Conservation (phyloP, 495 filamentous ascomycete genomes). For the Lophiotrema nucula region DNA sequence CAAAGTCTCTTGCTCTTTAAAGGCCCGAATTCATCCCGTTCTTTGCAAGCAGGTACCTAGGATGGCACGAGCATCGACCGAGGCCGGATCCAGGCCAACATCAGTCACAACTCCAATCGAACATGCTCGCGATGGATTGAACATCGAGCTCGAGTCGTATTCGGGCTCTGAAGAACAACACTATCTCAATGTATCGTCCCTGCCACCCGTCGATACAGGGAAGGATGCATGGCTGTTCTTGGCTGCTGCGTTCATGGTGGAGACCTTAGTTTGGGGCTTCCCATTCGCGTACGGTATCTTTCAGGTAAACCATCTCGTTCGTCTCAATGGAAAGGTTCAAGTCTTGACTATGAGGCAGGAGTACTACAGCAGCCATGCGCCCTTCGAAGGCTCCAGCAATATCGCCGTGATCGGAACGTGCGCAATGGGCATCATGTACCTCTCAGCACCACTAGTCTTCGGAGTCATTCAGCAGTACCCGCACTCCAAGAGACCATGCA, state of each 20-base stretch:
- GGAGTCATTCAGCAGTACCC: slow-evolving; percentile 33
- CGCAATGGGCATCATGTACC: slow-evolving; percentile 48
- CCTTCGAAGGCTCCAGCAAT: slow-evolving; percentile 41
- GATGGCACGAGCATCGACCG: too few species aligned
- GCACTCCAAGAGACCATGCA: slow-evolving; percentile 39
- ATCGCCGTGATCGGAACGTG: slow-evolving; percentile 53
- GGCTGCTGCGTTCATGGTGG: slow-evolving; percentile 59
- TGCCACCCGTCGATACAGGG: slow-evolving; percentile 61
- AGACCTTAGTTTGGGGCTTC: slow-evolving; percentile 66
- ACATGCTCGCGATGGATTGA: not conserved
- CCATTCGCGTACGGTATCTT: slow-evolving; percentile 45
- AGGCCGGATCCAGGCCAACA: not conserved
- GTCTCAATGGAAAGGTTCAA: slow-evolving; percentile 22
- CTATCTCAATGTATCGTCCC: slow-evolving; percentile 36
- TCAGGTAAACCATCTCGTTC: slow-evolving; percentile 54
- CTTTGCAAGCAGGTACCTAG: too few species aligned
- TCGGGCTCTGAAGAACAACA: not conserved
- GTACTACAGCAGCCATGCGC: slow-evolving; percentile 52
- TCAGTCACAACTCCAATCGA: not conserved
- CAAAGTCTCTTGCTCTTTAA: too few species aligned
- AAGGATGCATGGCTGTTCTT: slow-evolving; percentile 65
- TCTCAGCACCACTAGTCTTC: slow-evolving; percentile 47
- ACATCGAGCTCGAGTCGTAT: not conserved
- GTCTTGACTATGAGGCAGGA: slow-evolving; percentile 62
- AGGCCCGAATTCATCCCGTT: too few species aligned